Percentiles rank a stretch among this genome's conserved stretches.
These are phyloP conservation scores for Leccinum variicolor DNA, from an alignment of 768 basidiomycete species.

Conservation along the genomic window DNA sequence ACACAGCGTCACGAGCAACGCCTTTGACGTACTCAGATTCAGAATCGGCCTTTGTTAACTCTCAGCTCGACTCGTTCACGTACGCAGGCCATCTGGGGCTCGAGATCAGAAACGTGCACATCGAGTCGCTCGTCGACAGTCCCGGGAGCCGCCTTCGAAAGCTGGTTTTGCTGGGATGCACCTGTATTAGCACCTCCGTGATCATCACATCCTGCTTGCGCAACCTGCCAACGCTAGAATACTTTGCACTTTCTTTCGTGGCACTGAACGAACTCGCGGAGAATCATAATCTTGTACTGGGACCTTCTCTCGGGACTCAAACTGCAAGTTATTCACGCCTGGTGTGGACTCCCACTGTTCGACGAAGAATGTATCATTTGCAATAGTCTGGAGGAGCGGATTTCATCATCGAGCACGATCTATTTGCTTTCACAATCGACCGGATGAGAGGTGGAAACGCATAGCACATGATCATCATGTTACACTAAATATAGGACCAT, in stretches of 20 bases:
- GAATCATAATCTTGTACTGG: slow-evolving; percentile 32
- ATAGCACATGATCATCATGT: slow-evolving; percentile 22
- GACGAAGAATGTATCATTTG: slow-evolving; percentile 34
- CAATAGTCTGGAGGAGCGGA: slow-evolving; percentile 27
- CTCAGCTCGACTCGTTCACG: slow-evolving; percentile 33
- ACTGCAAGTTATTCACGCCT: slow-evolving; percentile 34
- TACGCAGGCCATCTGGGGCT: slow-evolving; percentile 36
- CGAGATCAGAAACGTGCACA: slow-evolving; percentile 34
- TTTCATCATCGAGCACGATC: slow-evolving; percentile 8
- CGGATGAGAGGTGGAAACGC: slow-evolving; percentile 23
- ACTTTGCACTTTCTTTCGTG: slow-evolving; percentile 35
- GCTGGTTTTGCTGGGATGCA: slow-evolving; percentile 36
- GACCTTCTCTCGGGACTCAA: slow-evolving; percentile 32
- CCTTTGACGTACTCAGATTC: slow-evolving; percentile 33
- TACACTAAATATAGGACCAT: slow-evolving; percentile 26
- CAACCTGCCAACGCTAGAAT: slow-evolving; percentile 27
- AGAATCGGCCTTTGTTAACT: slow-evolving; percentile 24
- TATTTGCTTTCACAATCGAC: slow-evolving; percentile 20
- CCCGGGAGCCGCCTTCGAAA: slow-evolving; percentile 23
- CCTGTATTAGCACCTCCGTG: slow-evolving; percentile 27
- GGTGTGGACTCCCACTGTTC: slow-evolving; percentile 30
- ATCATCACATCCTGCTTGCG: slow-evolving; percentile 32
- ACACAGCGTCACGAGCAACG: slow-evolving; percentile 31
- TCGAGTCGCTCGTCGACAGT: slow-evolving; percentile 28
- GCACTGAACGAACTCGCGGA: slow-evolving; percentile 33